Evolutionary conservation across 305 asterid genomes (phyloP).

Genomic region (Fraxinus latifolia): DNA sequence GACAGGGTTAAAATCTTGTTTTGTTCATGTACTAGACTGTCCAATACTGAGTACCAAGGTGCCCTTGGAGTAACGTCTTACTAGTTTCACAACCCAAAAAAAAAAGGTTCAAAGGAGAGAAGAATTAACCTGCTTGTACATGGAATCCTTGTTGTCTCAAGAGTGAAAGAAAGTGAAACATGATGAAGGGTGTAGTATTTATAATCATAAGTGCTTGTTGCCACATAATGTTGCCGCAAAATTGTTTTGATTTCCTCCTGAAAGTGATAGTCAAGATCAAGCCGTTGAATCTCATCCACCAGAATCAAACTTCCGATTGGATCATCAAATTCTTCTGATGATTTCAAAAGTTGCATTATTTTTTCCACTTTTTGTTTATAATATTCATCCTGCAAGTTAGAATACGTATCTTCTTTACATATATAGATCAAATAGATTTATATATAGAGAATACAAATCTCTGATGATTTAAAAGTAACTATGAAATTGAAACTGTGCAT

Average conservation of each 20-base stretch:
- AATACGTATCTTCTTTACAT: not conserved
- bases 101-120: not conserved
- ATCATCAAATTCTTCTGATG: not conserved
- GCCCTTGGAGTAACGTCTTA: not conserved
- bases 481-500: not conserved
- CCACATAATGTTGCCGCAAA: slow-evolving; percentile 17
- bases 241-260: slow-evolving; percentile 33
- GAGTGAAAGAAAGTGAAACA: slow-evolving; percentile 44
- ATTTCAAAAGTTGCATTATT: not conserved
- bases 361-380: slow-evolving; percentile 19
- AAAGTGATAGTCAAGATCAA: slow-evolving; percentile 37
- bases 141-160: slow-evolving; percentile 44
- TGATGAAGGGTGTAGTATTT: slow-evolving; percentile 20
- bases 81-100: not conserved
- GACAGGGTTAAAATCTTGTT: not conserved
- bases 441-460: not conserved
- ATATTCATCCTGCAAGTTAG: not conserved
- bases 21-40: not conserved
- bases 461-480: not conserved
- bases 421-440: not conserved
- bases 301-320: slow-evolving; percentile 20
- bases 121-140: slow-evolving; percentile 25
- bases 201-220: not conserved
- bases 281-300: slow-evolving; percentile 44
- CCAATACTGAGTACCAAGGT: not conserved